Evolutionary conservation across 306 rosid species (phyloP).

Genomic region (Casuarina cunninghamiana): DNA sequence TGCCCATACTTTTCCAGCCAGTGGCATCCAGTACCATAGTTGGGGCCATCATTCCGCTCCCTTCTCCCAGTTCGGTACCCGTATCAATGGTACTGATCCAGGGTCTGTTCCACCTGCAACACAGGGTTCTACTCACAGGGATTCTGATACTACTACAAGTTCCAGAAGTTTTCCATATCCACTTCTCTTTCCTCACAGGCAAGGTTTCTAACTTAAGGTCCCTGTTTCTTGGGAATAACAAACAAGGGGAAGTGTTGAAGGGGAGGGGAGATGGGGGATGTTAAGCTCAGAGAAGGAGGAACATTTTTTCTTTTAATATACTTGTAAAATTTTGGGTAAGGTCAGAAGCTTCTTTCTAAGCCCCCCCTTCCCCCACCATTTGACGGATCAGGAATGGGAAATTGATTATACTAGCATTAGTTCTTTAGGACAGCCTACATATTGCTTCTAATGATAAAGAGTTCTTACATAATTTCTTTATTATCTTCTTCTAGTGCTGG

Average conservation of each 20-base stretch:
- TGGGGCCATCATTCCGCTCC: constrained; percentile 26
- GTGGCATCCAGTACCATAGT: constrained; percentile 22
- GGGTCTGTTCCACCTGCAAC: constrained; percentile 11
- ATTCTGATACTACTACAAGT: constrained; percentile 1
- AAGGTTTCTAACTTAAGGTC: constrained; percentile 2
- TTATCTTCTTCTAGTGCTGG: background rate
- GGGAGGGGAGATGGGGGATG: background rate
- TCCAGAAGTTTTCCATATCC: constrained; percentile 15
- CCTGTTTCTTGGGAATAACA: too few species aligned
- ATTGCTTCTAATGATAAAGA: too few species aligned
- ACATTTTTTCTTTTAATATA: background rate
- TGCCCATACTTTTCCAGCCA: constrained; percentile 18
- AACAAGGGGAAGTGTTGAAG: too few species aligned
- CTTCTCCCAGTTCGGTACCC: constrained; percentile 13
- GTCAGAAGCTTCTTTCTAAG: background rate
- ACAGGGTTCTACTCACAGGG: constrained; percentile 12
- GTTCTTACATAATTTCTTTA: too few species aligned
- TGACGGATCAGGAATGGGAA: background rate
- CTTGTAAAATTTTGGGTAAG: background rate
- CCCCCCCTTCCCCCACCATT: too few species aligned
- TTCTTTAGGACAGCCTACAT: too few species aligned
- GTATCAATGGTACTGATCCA: constrained; percentile 15
- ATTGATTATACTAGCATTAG: background rate
- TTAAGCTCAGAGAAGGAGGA: background rate
- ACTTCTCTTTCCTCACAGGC: constrained; percentile 15